Conservation (phyloP, 2,329 filamentous ascomycete genomes). For the Penicillium oxalicum region DNA sequence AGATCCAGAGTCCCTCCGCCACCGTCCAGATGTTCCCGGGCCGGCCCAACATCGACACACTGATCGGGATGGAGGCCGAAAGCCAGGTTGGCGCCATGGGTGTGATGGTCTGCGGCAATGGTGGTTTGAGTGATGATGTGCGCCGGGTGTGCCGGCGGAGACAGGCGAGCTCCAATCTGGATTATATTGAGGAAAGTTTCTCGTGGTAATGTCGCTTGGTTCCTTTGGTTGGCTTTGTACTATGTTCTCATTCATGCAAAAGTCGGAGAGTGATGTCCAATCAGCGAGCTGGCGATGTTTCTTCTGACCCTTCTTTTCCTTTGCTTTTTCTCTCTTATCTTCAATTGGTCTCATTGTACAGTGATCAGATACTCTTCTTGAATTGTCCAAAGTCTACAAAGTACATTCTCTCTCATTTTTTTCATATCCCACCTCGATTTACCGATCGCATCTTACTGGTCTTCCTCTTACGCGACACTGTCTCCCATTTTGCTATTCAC, state of each 20-base stretch:
- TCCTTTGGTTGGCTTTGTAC: neutral
- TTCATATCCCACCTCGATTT: no score
- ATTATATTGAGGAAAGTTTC: conserved; percentile 74
- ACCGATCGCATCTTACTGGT: no score
- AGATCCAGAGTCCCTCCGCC: conserved; percentile 67
- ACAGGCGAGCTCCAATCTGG: conserved; percentile 56
- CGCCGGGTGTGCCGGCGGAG: conserved; percentile 61
- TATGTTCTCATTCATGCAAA: neutral
- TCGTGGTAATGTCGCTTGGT: conserved; percentile 34
- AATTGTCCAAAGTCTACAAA: no score
- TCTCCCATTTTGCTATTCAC: no score
- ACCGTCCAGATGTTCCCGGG: conserved; percentile 91
- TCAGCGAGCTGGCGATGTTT: neutral
- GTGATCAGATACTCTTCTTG: no score
- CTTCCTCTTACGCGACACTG: no score
- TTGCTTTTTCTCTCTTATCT: neutral
- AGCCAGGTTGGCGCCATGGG: conserved; percentile 83
- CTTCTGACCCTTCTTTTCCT: conserved; percentile 3
- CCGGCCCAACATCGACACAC: conserved; percentile 70
- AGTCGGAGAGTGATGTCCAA: neutral
- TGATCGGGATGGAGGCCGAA: conserved; percentile 76
- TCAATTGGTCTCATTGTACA: no score
- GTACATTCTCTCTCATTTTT: no score
- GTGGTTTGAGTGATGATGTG: conserved; percentile 69
- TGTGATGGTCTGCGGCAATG: conserved; percentile 74